Conservation (phyloP, 2,329 filamentous ascomycete genomes). For the Fusarium sarcochroum region DNA sequence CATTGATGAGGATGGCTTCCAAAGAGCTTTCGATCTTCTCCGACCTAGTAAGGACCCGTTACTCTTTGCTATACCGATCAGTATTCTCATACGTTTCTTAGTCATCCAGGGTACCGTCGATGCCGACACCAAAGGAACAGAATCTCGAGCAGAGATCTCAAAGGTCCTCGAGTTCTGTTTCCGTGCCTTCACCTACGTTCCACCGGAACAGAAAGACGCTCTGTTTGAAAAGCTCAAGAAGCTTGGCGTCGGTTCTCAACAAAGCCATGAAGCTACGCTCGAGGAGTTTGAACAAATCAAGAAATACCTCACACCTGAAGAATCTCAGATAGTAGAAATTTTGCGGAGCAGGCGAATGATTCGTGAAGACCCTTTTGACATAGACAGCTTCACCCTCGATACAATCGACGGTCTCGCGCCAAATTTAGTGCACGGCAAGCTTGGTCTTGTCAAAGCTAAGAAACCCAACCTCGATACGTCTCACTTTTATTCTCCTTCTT, state of each 20-base stretch:
- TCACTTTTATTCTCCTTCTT: background rate
- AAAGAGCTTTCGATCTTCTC: constrained; percentile 59
- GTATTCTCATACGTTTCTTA: constrained; percentile 15
- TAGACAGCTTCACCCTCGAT: constrained; percentile 52
- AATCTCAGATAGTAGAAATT: constrained; percentile 47
- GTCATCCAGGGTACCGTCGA: constrained; percentile 58
- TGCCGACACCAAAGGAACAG: constrained; percentile 39
- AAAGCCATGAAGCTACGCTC: background rate
- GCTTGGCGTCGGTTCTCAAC: background rate
- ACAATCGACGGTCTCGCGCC: constrained; percentile 43
- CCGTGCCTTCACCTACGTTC: constrained; percentile 48
- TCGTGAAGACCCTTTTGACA: constrained; percentile 50
- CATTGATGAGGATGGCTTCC: constrained; percentile 58
- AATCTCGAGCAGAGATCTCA: constrained; percentile 51
- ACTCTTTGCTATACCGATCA: too few relatives aligned
- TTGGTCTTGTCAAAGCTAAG: constrained; percentile 23
- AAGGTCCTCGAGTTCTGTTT: constrained; percentile 54
- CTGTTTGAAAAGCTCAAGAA: constrained; percentile 7
- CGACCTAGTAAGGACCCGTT: constrained; percentile 54
- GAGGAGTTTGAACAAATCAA: constrained; percentile 22
- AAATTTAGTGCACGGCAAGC: constrained; percentile 42
- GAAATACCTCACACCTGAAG: constrained; percentile 42
- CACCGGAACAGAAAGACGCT: constrained; percentile 17
- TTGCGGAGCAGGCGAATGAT: constrained; percentile 51
- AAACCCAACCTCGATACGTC: background rate